These are phyloP conservation scores for Vaccinium darrowii DNA, from an alignment of 148 eudicot species.

Conservation along the genomic window DNA sequence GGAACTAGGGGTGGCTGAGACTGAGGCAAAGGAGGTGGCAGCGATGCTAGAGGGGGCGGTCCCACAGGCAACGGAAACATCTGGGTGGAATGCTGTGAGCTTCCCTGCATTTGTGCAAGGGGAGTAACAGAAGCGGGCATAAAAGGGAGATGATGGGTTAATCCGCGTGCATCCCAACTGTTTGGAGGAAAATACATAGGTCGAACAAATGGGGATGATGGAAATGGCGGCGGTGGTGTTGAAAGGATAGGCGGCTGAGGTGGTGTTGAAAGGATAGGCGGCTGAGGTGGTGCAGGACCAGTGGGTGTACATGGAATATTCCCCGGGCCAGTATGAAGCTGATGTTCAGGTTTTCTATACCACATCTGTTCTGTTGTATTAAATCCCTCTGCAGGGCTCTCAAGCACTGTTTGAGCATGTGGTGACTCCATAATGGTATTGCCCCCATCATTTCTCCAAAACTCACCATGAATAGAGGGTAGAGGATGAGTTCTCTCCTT, in stretches of 20 bases:
- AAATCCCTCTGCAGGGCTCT: slow-evolving; percentile 46
- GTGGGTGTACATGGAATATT: slow-evolving; percentile 31
- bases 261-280: slow-evolving; percentile 28
- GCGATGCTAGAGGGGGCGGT: slow-evolving; percentile 67
- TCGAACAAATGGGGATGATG: slow-evolving; percentile 38
- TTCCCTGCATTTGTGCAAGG: slow-evolving; percentile 60
- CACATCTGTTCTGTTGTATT: slow-evolving; percentile 47
- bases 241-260: slow-evolving; percentile 43
- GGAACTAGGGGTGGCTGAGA: slow-evolving; percentile 59
- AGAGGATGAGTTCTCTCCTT: slow-evolving; percentile 38
- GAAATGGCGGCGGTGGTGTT: slow-evolving; percentile 52
- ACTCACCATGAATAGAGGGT: slow-evolving; percentile 29
- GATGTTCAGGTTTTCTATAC: slow-evolving; percentile 53
- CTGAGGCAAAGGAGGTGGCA: slow-evolving; percentile 48
- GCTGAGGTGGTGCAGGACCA: slow-evolving; percentile 35
- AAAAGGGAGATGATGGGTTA: slow-evolving; percentile 55
- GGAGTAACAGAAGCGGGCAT: slow-evolving; percentile 79
- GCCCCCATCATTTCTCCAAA: slow-evolving; percentile 34
- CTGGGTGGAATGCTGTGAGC: slow-evolving; percentile 55
- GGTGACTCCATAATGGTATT: slow-evolving; percentile 52
- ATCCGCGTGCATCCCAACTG: slow-evolving; percentile 66
- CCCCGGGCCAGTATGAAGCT: slow-evolving; percentile 42
- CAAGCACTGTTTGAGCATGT: slow-evolving; percentile 45
- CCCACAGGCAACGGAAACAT: slow-evolving; percentile 46
- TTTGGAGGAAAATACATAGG: slow-evolving; percentile 67